A percentile compares a stretch with the other conserved stretches of the same genome.
Evolutionary conservation across 441 rosid species (phyloP).

Genomic region (Jatropha multifida): DNA sequence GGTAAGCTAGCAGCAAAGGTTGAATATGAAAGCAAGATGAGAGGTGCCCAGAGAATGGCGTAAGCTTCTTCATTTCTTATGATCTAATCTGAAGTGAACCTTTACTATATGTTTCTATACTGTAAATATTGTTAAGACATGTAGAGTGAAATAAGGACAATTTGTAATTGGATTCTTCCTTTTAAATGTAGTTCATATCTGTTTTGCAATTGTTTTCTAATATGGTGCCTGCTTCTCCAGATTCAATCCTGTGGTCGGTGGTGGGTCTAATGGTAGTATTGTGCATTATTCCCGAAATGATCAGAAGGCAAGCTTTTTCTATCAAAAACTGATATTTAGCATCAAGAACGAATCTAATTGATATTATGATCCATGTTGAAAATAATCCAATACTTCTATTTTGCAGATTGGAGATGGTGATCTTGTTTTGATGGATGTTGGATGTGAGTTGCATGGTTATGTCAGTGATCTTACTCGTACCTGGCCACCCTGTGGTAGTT

Average conservation of each 20-base stretch:
- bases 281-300: slow-evolving; percentile 97
- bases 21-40: slow-evolving; percentile 87
- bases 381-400: not conserved
- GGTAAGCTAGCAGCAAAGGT: slow-evolving; percentile 73
- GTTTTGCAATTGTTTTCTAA: slow-evolving; percentile 9
- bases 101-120: not conserved
- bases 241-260: slow-evolving; percentile 96
- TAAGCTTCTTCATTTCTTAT: slow-evolving; percentile 46
- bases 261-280: slow-evolving; percentile 84
- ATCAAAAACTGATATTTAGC: slow-evolving; percentile 16
- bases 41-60: slow-evolving; percentile 99
- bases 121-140: slow-evolving; percentile 1
- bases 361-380: not conserved
- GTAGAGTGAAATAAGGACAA: slow-evolving; percentile 3
- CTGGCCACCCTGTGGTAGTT: slow-evolving; percentile 91
- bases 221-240: slow-evolving; percentile 36
- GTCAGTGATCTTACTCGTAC: slow-evolving; percentile 97
- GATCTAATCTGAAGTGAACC: slow-evolving; percentile 6
- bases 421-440: slow-evolving; percentile 96
- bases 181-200: not conserved
- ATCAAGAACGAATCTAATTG: slow-evolving; percentile 10
- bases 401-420: slow-evolving; percentile 77
- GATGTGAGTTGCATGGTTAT: slow-evolving; percentile 96
- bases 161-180: not conserved
- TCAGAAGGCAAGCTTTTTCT: slow-evolving; percentile 56